Percentiles rank a stretch among this genome's conserved stretches.
Conservation (phyloP, 306 rosid species). For the Crotalaria pallida region DNA sequence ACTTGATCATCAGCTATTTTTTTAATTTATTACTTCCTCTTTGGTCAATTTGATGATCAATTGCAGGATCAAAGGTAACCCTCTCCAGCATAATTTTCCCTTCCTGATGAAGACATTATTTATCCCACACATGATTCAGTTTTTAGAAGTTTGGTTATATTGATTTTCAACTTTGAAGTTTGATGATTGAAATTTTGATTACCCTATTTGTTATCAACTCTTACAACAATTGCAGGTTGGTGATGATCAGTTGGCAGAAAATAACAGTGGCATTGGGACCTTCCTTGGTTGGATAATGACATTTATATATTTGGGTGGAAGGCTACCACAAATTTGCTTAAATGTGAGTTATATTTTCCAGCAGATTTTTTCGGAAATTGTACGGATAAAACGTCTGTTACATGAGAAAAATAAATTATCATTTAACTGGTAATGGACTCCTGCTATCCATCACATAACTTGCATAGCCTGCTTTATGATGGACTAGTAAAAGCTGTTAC, state of each 20-base stretch:
- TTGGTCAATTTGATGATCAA: not conserved
- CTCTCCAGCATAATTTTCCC: not conserved
- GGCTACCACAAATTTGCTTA: conserved; percentile 75
- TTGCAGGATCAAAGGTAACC: not conserved
- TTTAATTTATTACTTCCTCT: not conserved
- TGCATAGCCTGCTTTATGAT: conserved; percentile 3
- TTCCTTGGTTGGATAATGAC: conserved; percentile 92
- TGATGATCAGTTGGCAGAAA: conserved; percentile 30
- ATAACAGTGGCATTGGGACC: conserved; percentile 40
- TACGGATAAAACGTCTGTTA: not conserved
- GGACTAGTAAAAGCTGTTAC: not conserved
- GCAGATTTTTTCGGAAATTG: conserved; percentile 11
- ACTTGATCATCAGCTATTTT: not conserved
- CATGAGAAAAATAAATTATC: not conserved
- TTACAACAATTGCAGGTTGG: conserved; percentile 34
- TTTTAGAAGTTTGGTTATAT: not conserved
- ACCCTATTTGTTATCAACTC: conserved; percentile 3
- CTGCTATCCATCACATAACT: not conserved
- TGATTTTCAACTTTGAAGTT: not conserved
- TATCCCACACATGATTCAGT: not conserved
- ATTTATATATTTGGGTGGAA: conserved; percentile 71
- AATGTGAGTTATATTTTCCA: conserved; percentile 53
- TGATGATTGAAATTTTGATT: not conserved
- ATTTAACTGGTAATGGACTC: not conserved
- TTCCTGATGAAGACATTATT: not conserved